These are phyloP conservation scores for Taxawa tesnikishii DNA, from an alignment of 2,329 filamentous ascomycete species.

Conservation along the genomic window DNA sequence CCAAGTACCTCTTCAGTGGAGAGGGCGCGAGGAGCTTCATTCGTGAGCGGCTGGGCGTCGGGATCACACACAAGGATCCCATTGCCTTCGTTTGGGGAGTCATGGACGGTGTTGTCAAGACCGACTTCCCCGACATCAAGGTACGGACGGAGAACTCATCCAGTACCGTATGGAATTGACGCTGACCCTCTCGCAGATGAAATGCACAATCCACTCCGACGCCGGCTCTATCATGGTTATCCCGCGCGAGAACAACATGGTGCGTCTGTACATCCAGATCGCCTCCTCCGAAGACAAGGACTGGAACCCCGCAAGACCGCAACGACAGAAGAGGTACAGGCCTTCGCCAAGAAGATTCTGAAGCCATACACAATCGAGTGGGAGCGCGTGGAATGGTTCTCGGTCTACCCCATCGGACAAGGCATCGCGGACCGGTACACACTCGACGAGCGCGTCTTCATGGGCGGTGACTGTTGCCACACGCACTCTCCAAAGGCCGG, in stretches of 20 bases:
- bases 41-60: conserved; percentile 52
- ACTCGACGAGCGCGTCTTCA: conserved; percentile 52
- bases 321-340: conserved; percentile 47
- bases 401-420: conserved; percentile 54
- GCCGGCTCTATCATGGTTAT: conserved; percentile 54
- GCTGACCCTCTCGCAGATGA: conserved; percentile 36
- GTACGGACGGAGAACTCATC: conserved; percentile 21
- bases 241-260: conserved; percentile 41
- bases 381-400: conserved; percentile 55
- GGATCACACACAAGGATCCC: conserved; percentile 50
- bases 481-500: conserved; percentile 52
- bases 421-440: conserved; percentile 54
- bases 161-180: too few relatives aligned
- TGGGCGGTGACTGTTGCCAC: conserved; percentile 54
- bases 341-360: conserved; percentile 44
- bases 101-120: conserved; percentile 53
- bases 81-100: conserved; percentile 55
- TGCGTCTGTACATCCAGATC: conserved; percentile 46
- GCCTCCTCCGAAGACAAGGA: conserved; percentile 49
- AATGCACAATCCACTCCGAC: conserved; percentile 56
- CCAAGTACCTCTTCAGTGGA: conserved; percentile 52
- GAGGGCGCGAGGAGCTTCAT: conserved; percentile 51
- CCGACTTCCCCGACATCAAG: conserved; percentile 52
- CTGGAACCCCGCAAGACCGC: conserved; percentile 50
- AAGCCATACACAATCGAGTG: conserved; percentile 49